phyloP scores from a whole-genome alignment of 148 eudicot genomes.

The Vaccinium corymbosum region DNA sequence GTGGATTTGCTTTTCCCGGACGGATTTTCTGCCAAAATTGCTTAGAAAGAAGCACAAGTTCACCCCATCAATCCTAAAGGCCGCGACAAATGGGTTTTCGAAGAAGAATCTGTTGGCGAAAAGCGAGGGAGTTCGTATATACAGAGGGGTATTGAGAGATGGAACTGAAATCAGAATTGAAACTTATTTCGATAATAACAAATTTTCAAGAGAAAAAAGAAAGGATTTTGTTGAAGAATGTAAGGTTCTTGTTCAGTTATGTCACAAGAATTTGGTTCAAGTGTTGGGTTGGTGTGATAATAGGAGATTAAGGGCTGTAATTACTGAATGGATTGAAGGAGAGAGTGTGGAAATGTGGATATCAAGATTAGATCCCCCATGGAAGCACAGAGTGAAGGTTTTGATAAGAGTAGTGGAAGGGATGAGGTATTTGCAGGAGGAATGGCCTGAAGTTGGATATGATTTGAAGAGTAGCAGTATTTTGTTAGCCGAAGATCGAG shows the following conservation, averaged over 20 bases:
- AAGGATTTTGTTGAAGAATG: constrained; percentile 24
- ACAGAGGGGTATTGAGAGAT: constrained; percentile 27
- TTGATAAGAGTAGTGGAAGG: constrained; percentile 25
- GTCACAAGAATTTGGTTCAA: constrained; percentile 29
- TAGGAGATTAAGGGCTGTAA: constrained; percentile 21
- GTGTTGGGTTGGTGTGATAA: constrained; percentile 37
- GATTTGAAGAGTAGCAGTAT: constrained; percentile 26
- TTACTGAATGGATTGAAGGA: constrained; percentile 28
- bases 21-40: constrained; percentile 15
- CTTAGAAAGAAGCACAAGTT: constrained; percentile 7
- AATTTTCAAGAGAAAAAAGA: constrained; percentile 16
- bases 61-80: constrained; percentile 18
- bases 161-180: constrained; percentile 33
- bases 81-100: constrained; percentile 19
- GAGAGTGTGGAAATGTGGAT: constrained; percentile 25
- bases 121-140: constrained; percentile 12
- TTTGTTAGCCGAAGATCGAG: constrained; percentile 18
- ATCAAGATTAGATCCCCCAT: constrained; percentile 16
- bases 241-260: constrained; percentile 25
- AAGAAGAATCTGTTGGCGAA: constrained; percentile 20
- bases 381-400: constrained; percentile 28
- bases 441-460: constrained; percentile 36
- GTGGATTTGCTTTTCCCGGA: constrained; percentile 13
- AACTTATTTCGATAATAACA: constrained; percentile 3
- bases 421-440: constrained; percentile 31